A percentile compares a stretch with the other conserved stretches of the same genome.
phyloP scores from a whole-genome alignment of 208 protist genomes.

The Histomonas meleagridis region DNA sequence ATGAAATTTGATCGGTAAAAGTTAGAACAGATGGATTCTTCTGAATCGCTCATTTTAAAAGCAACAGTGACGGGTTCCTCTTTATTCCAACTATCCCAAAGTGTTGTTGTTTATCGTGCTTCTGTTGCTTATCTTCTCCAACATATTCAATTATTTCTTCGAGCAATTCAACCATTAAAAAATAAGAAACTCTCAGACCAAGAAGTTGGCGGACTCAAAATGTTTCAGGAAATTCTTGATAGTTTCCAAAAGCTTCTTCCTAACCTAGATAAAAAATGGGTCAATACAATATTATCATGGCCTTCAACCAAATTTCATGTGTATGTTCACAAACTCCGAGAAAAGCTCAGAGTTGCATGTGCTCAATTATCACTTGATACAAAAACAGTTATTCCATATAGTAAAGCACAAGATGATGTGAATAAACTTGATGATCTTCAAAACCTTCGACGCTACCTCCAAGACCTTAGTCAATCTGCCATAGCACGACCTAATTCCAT shows the following conservation, averaged over 20 bases:
- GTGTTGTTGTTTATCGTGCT: not conserved
- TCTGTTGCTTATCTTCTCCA: not conserved
- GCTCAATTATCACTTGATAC: not conserved
- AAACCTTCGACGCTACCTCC: not conserved
- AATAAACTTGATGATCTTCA: not conserved
- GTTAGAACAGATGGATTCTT: too few relatives aligned
- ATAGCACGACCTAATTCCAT: not conserved
- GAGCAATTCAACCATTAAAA: slow-evolving; percentile 1
- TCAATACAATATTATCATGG: not conserved
- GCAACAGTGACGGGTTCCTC: too few relatives aligned
- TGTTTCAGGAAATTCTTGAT: not conserved
- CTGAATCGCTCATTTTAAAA: too few relatives aligned
- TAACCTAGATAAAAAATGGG: not conserved
- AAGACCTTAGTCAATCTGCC: not conserved
- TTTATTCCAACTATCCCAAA: not conserved
- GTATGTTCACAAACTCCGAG: not conserved
- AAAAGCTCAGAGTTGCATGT: not conserved
- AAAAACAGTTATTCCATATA: not conserved
- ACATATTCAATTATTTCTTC: not conserved
- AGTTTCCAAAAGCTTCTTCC: not conserved
- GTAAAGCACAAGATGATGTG: not conserved
- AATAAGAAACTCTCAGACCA: not conserved
- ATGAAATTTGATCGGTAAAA: too few relatives aligned
- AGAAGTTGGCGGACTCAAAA: not conserved
- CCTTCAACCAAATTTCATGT: not conserved